These are phyloP conservation scores for Dioscorea alata DNA, from an alignment of 106 monocot genomes.

Conservation along the genomic window DNA sequence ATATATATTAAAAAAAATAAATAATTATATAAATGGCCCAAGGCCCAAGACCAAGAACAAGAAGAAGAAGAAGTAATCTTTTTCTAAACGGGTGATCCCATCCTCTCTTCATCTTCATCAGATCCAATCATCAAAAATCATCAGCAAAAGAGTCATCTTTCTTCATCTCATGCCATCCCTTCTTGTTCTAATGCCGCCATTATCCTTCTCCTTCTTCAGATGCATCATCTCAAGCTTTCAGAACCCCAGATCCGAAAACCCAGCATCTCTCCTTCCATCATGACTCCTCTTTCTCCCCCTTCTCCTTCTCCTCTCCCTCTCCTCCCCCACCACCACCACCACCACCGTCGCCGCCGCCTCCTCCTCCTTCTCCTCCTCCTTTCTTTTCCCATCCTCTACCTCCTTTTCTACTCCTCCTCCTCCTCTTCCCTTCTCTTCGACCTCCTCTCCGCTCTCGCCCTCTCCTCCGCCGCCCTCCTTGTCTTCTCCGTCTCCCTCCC, in stretches of 20 bases:
- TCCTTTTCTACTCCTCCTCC: slow-evolving; percentile 18
- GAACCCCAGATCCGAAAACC: background rate
- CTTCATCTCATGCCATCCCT: no score
- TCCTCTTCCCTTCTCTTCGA: slow-evolving; percentile 31
- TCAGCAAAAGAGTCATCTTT: no score
- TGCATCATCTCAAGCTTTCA: no score
- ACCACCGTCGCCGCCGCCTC: slow-evolving; percentile 32
- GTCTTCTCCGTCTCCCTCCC: slow-evolving; percentile 36
- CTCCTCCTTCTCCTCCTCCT: slow-evolving; percentile 45
- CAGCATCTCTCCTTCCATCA: background rate
- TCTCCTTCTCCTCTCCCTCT: slow-evolving; percentile 22
- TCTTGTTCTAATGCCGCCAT: no score
- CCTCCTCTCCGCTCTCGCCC: slow-evolving; percentile 39
- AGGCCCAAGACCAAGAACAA: no score
- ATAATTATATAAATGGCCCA: no score
- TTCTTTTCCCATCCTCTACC: slow-evolving; percentile 28
- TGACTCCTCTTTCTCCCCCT: background rate
- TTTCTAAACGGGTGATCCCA: no score
- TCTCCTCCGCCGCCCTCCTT: slow-evolving; percentile 35
- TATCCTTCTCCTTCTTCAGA: no score
- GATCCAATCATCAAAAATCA: no score
- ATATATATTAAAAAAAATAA: no score
- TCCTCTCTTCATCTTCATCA: no score
- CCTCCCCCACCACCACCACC: slow-evolving; percentile 9
- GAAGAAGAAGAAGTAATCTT: no score